phyloP scores from a whole-genome alignment of 2,329 filamentous ascomycete species.

The Diplocarpon rosae region DNA sequence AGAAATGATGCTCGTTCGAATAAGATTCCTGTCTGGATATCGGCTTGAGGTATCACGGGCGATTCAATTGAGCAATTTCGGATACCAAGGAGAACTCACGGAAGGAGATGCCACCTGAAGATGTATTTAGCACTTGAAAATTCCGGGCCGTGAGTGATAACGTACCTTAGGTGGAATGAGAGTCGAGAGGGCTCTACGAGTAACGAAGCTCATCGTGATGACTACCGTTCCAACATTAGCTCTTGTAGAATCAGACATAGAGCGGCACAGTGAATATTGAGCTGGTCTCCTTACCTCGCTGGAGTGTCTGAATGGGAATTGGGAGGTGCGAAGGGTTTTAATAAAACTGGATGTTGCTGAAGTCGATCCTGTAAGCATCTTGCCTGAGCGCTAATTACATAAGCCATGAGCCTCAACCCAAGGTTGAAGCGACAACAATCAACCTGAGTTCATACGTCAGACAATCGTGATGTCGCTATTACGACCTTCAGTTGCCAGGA shows the following conservation, averaged over 20 bases:
- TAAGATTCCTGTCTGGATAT: neutral
- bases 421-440: neutral
- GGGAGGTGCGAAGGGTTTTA: conserved; percentile 10
- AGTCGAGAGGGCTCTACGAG: conserved; percentile 87
- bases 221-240: conserved; percentile 27
- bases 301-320: conserved; percentile 21
- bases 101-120: conserved; percentile 28
- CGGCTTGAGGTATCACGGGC: neutral
- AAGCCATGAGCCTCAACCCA: neutral
- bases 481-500: conserved; percentile 42
- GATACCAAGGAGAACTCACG: conserved; percentile 19
- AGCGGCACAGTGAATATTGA: neutral
- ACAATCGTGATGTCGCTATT: conserved; percentile 51
- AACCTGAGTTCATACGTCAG: neutral
- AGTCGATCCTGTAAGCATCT: conserved; percentile 13
- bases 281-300: conserved; percentile 21
- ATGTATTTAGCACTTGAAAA: conserved; percentile 8
- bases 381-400: neutral
- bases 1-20: conserved; percentile 9
- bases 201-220: conserved; percentile 82
- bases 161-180: conserved; percentile 97
- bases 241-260: conserved; percentile 12
- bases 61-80: neutral
- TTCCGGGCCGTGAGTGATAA: neutral
- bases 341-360: conserved; percentile 13